Percentiles rank a stretch among this genome's conserved stretches.
These are phyloP conservation scores for Skeletonema menzelii DNA, from an alignment of 108 stramenopile species.

Conservation along the genomic window DNA sequence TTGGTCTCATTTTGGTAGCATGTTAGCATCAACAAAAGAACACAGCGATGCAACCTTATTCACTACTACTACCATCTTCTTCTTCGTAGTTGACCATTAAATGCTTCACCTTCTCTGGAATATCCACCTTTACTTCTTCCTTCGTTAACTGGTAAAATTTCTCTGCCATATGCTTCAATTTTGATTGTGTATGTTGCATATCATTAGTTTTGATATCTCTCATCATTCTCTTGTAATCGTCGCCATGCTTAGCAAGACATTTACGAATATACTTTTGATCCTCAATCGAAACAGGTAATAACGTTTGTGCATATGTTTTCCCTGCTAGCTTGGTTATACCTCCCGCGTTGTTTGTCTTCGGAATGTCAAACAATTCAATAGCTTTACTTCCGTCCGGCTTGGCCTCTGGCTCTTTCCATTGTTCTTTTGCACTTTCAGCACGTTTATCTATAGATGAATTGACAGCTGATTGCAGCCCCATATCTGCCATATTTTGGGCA, in stretches of 20 bases:
- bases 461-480: slow-evolving; percentile 62
- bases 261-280: slow-evolving; percentile 81
- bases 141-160: slow-evolving; percentile 63
- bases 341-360: slow-evolving; percentile 62
- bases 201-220: slow-evolving; percentile 77
- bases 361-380: slow-evolving; percentile 83
- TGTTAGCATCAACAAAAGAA: neutral
- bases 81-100: slow-evolving; percentile 30
- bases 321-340: slow-evolving; percentile 35
- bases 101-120: slow-evolving; percentile 65
- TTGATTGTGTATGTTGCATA: slow-evolving; percentile 76
- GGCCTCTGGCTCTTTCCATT: slow-evolving; percentile 20
- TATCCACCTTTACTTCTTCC: slow-evolving; percentile 61
- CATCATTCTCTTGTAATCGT: slow-evolving; percentile 70
- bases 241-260: slow-evolving; percentile 73
- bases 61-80: neutral
- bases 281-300: slow-evolving; percentile 55
- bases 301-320: slow-evolving; percentile 43
- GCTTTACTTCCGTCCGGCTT: slow-evolving; percentile 26
- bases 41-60: neutral
- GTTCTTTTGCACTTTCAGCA: slow-evolving; percentile 15
- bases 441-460: slow-evolving; percentile 47
- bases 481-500: slow-evolving; percentile 55
- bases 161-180: slow-evolving; percentile 73
- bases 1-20: neutral